A percentile compares a stretch with the other conserved stretches of the same genome.
phyloP scores from a whole-genome alignment of 169 alveolate genomes.

The Eimeria necatrix region DNA sequence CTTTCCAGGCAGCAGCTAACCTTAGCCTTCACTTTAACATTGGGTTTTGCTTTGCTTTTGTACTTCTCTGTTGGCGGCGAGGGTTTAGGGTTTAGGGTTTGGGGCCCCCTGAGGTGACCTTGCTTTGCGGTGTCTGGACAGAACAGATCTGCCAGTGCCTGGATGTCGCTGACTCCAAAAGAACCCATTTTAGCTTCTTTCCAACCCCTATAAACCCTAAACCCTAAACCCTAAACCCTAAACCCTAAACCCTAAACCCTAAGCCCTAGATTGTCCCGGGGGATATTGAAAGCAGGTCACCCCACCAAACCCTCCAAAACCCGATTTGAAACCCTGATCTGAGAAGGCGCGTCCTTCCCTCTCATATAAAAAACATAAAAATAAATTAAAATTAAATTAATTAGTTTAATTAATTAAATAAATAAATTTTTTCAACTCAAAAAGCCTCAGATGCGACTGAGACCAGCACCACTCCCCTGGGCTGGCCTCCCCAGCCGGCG shows the following conservation, averaged over 20 bases:
- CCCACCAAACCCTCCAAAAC: background rate
- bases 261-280: background rate
- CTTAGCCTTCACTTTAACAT: conserved; percentile 50
- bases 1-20: background rate
- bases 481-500: too few species aligned
- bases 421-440: too few species aligned
- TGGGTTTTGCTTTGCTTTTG: conserved; percentile 51
- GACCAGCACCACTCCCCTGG: too few species aligned
- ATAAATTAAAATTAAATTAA: too few species aligned
- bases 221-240: background rate
- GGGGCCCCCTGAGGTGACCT: background rate
- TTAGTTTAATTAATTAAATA: too few species aligned
- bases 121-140: conserved; percentile 49
- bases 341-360: too few species aligned
- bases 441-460: too few species aligned
- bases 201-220: conserved; percentile 1
- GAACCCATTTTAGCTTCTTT: background rate
- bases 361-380: too few species aligned
- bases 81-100: background rate
- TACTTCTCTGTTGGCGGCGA: background rate
- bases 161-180: conserved; percentile 27
- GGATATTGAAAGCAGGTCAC: background rate
- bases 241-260: conserved; percentile 28
- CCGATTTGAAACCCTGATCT: too few species aligned
- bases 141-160: conserved; percentile 62